A percentile compares a stretch with the other conserved stretches of the same genome.
These are phyloP conservation scores for Trypanosoma scelopori DNA, from an alignment of 208 protist species.

Conservation along the genomic window DNA sequence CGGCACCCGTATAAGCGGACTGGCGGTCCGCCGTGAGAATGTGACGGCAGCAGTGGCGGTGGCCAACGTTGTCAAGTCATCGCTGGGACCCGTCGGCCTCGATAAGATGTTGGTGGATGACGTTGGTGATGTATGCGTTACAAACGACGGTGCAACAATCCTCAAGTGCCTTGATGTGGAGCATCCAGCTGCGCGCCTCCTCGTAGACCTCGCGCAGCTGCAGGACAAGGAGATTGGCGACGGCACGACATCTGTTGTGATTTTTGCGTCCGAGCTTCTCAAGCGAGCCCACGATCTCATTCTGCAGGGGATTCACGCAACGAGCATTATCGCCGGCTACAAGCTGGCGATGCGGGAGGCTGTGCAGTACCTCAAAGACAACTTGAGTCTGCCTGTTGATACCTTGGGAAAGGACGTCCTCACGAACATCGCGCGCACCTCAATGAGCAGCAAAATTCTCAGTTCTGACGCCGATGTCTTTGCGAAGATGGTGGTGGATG, in stretches of 20 bases:
- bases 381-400: constrained; percentile 81
- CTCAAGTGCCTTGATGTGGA: constrained; percentile 93
- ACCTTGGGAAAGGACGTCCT: constrained; percentile 94
- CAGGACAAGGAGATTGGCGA: constrained; percentile 99
- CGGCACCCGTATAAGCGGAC: constrained; percentile 93
- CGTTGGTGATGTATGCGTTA: constrained; percentile 99
- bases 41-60: constrained; percentile 97
- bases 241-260: constrained; percentile 99
- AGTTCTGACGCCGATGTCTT: constrained; percentile 97
- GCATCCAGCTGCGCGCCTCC: constrained; percentile 95
- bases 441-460: constrained; percentile 99
- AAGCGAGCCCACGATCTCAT: constrained; percentile 98
- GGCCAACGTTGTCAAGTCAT: constrained; percentile 99
- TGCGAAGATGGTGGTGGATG: constrained; percentile 95
- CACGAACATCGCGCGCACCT: constrained; percentile 98
- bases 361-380: constrained; percentile 95
- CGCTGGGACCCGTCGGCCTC: constrained; percentile 99
- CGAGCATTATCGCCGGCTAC: constrained; percentile 98
- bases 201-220: constrained; percentile 98
- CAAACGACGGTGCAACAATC: constrained; percentile 99
- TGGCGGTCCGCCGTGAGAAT: constrained; percentile 97
- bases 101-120: constrained; percentile 99
- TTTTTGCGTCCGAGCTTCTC: constrained; percentile 99
- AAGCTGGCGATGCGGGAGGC: constrained; percentile 96
- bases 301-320: constrained; percentile 97